A percentile compares a stretch with the other conserved stretches of the same genome.
Conservation (phyloP, 495 filamentous ascomycete species). For the Talaromyces proteolyticus region DNA sequence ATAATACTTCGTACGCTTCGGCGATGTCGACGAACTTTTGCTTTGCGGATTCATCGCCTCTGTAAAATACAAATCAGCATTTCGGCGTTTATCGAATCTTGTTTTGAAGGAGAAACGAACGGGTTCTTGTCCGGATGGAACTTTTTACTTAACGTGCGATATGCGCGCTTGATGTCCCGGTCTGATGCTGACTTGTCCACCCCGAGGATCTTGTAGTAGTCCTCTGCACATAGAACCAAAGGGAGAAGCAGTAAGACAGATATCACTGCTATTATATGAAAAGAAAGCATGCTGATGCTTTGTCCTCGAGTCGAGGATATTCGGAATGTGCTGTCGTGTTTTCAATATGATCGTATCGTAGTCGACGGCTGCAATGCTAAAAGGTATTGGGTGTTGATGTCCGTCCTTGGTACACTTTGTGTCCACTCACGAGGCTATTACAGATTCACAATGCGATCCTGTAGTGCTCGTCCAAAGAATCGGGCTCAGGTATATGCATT, state of each 20-base stretch:
- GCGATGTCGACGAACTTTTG: conserved; percentile 93
- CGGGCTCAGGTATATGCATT: too few relatives aligned
- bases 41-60: conserved; percentile 70
- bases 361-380: too few relatives aligned
- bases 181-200: conserved; percentile 78
- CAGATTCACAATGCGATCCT: too few relatives aligned
- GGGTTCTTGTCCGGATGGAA: conserved; percentile 99
- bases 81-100: neutral
- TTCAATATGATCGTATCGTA: neutral
- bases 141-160: conserved; percentile 88
- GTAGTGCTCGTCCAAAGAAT: too few relatives aligned
- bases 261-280: conserved; percentile 14
- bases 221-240: conserved; percentile 58
- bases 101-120: conserved; percentile 42
- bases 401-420: too few relatives aligned
- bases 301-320: neutral
- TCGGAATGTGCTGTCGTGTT: neutral
- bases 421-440: too few relatives aligned
- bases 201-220: conserved; percentile 92
- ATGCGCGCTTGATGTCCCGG: conserved; percentile 92
- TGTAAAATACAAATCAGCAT: conserved; percentile 18
- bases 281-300: conserved; percentile 17
- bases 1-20: conserved; percentile 94
- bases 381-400: too few relatives aligned
- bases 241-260: conserved; percentile 38